Evolutionary conservation across 2,329 filamentous ascomycete genomes (phyloP).

Genomic region (Colletotrichum tamarilloi): DNA sequence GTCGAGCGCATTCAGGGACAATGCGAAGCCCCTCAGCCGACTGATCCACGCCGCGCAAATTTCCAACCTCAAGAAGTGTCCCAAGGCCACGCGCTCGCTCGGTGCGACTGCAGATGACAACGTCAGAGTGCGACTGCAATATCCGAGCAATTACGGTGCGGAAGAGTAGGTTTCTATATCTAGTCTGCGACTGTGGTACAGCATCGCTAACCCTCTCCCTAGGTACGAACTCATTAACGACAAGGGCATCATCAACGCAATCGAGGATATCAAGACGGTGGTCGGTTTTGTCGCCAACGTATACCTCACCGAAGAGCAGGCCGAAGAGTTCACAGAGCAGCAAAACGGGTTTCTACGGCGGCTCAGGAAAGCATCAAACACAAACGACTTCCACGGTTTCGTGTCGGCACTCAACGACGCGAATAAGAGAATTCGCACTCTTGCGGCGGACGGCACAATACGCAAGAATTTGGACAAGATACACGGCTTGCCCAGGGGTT

Average conservation of each 20-base stretch:
- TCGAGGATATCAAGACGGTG: slow-evolving; percentile 77
- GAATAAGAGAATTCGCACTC: slow-evolving; percentile 75
- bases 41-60: slow-evolving; percentile 69
- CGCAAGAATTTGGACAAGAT: slow-evolving; percentile 76
- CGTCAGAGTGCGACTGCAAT: slow-evolving; percentile 78
- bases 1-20: slow-evolving; percentile 52
- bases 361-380: slow-evolving; percentile 78
- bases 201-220: slow-evolving; percentile 32
- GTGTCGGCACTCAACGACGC: slow-evolving; percentile 79
- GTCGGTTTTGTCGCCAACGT: slow-evolving; percentile 77
- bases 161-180: slow-evolving; percentile 67
- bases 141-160: slow-evolving; percentile 78
- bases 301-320: slow-evolving; percentile 80
- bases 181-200: slow-evolving; percentile 40
- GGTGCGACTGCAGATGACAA: slow-evolving; percentile 53
- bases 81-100: slow-evolving; percentile 32
- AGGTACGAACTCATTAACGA: slow-evolving; percentile 82
- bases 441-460: slow-evolving; percentile 78
- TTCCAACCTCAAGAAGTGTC: slow-evolving; percentile 29
- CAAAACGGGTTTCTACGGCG: slow-evolving; percentile 80
- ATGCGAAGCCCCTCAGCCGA: slow-evolving; percentile 40
- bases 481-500: slow-evolving; percentile 75
- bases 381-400: slow-evolving; percentile 75
- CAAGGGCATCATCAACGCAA: slow-evolving; percentile 81
- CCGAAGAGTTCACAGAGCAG: slow-evolving; percentile 76